Base-by-base conservation (phyloP, 352 stramenopile species). In the Phytophthora sp. region DNA sequence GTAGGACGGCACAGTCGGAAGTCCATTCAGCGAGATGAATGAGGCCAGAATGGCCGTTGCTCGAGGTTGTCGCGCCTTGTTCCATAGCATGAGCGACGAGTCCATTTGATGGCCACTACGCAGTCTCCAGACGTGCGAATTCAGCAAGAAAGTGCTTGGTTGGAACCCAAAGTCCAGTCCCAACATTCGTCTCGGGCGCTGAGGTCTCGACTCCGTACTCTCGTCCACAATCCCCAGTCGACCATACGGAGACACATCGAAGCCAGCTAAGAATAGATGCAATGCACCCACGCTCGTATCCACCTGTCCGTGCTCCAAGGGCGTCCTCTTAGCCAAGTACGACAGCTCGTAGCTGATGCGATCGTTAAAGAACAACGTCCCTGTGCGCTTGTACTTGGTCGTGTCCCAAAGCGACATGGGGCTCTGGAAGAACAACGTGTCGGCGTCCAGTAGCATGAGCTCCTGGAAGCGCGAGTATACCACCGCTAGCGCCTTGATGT, bases 341-440 rank as follows among this genome's bases (percentile, higher is more conserved):
- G 55, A 65, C 57, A 42, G 7, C 4, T 79, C 69, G 53, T 73
- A 72, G 57, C 62, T 75, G 50, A 86, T 80, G n/a, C 80, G 76
- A 64, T 89, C 80, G 51, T 81, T 63, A 49, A 88, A 87, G 50
- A 88, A 85, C 6, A 88, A 57, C 47, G 76, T 88, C 20, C 79
- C 79, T 11, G 76, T 83, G 7, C 20, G 60, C 13, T 56, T 55
- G 67, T 79, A 88, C 27, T 73, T 64, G 26, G 33, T 11, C 11
- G 59, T 73, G 0, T 64, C 39, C 73, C 74, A 86, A 3, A 86
- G 50, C 27, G 41, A 15, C 63, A 58, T 71, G 12, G 77, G 75
- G 41, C 67, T 80, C 56, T 73, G 47, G 47, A 88, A 81, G 30
- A 85, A 85, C 16, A 85, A 35, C 24, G 73, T 82, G 57, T 88